Evolutionary conservation across 192 early-diverging fungal species (phyloP).

Genomic region (Paraglomus brasilianum): DNA sequence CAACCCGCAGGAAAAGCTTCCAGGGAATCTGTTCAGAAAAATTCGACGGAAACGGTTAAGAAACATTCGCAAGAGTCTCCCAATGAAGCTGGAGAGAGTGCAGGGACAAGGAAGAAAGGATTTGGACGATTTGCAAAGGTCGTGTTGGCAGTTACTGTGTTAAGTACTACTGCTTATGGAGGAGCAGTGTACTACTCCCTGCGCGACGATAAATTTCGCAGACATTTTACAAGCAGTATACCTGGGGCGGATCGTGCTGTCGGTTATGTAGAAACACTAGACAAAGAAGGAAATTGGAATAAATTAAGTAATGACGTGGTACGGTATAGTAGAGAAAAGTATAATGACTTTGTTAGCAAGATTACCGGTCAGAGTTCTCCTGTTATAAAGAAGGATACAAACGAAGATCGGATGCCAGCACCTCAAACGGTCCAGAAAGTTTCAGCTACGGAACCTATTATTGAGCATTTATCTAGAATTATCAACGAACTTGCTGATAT

Average conservation of each 20-base stretch:
- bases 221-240: constrained; percentile 55
- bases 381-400: neutral
- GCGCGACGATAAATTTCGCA: constrained; percentile 54
- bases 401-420: neutral
- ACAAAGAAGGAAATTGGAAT: constrained; percentile 44
- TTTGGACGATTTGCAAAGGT: constrained; percentile 11
- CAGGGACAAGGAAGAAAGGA: neutral
- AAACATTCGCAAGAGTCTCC: too few species aligned
- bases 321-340: neutral
- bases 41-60: too few species aligned
- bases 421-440: neutral
- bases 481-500: constrained; percentile 8
- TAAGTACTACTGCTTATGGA: constrained; percentile 42
- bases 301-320: neutral
- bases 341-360: too few species aligned
- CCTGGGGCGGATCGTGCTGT: constrained; percentile 56
- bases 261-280: constrained; percentile 49
- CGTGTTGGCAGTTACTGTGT: constrained; percentile 29
- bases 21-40: too few species aligned
- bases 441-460: neutral
- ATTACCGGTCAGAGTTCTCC: too few species aligned
- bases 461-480: constrained; percentile 1
- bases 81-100: too few species aligned
- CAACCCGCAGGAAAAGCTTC: too few species aligned
- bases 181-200: constrained; percentile 56